Base-by-base conservation (phyloP, 1,284 basidiomycete species). In the Phellinidium pouzarii region DNA sequence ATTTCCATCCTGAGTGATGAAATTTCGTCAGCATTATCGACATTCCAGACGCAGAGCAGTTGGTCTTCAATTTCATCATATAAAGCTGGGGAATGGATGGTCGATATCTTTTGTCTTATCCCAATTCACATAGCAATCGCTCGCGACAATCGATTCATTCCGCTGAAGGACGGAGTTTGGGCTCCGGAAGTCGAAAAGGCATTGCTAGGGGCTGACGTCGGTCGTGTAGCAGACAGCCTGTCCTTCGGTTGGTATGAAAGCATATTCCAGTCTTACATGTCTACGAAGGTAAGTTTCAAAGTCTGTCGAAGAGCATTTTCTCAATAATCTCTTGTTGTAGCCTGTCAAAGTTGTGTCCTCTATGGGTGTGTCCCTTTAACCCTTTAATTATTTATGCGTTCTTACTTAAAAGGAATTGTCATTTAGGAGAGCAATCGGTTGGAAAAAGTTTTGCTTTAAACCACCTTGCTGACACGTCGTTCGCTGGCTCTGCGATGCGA, bases 221-320 rank as follows among this genome's bases (percentile, higher is more conserved):
- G 71, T 9, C 67, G 67, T 26, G 78, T 83, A n/a, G 74, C 80
- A 12, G 75, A 80, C 53, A 71, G 59, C 34, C 60, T 84, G 2
- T 75, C 77, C 0, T 73, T 84, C 51, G 81, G 81, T 1, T 84
- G 81, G 82, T 84, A 82, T 25, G 81, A 84, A 57, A 78, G 77
- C 0, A 66, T 84, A 9, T 78, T 84, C 56, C 73, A 75, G 51
- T 80, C 80, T 0, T 84, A 84, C 53, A 75, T 79, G 75, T 74
- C 76, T 0, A 66, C 68, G 22, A 82, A 77, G 69, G 80, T 75
- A 66, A 48, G 17, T 22, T 40, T 11, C n/a, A 34, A 34, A 20
- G 11, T 38, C 49, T 40, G 26, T 19, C 46, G 4, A n/a, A 2
- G 11, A 12, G 26, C 19, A 25, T 44, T 2, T 19, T 7, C 42